Evolutionary conservation across 805 yeast species (phyloP).

Genomic region (Sugiyamaella valdiviana): DNA sequence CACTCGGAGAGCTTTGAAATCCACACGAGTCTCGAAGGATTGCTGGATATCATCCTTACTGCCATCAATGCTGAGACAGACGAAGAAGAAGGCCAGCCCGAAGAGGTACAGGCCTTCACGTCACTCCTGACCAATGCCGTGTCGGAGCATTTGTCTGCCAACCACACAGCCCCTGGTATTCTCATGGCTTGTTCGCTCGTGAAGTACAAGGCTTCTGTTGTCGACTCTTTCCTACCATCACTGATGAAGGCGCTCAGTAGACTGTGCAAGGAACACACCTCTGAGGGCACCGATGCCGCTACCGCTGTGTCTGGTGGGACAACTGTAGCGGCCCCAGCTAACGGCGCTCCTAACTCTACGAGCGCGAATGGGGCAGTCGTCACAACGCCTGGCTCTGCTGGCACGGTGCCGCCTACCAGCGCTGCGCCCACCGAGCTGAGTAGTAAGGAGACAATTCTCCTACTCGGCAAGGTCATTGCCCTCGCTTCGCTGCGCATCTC

Average conservation of each 20-base stretch:
- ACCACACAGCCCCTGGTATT: conserved; percentile 75
- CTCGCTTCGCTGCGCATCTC: conserved; percentile 77
- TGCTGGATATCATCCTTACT: conserved; percentile 24
- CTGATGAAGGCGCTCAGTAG: conserved; percentile 85
- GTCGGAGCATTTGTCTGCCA: conserved; percentile 66
- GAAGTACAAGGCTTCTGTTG: conserved; percentile 60
- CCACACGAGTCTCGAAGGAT: conserved; percentile 7
- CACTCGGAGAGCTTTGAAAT: conserved; percentile 53
- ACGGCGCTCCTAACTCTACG: conserved; percentile 10
- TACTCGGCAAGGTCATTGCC: conserved; percentile 69
- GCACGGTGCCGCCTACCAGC: conserved; percentile 33
- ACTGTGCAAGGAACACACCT: conserved; percentile 78
- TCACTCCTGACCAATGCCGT: conserved; percentile 58
- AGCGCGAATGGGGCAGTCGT: conserved; percentile 21
- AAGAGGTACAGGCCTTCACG: conserved; percentile 58
- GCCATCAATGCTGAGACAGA: conserved; percentile 50
- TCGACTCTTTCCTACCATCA: conserved; percentile 69
- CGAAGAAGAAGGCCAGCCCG: conserved; percentile 48
- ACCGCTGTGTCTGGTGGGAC: conserved; percentile 15
- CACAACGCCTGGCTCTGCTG: conserved; percentile 2
- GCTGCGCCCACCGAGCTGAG: conserved; percentile 49
- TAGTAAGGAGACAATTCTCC: conserved; percentile 69
- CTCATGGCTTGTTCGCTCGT: conserved; percentile 67
- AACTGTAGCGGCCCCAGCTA: conserved; percentile 19
- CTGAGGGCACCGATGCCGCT: conserved; percentile 3